phyloP scores from a whole-genome alignment of 2,329 filamentous ascomycete genomes.

The Colletotrichum sidae region DNA sequence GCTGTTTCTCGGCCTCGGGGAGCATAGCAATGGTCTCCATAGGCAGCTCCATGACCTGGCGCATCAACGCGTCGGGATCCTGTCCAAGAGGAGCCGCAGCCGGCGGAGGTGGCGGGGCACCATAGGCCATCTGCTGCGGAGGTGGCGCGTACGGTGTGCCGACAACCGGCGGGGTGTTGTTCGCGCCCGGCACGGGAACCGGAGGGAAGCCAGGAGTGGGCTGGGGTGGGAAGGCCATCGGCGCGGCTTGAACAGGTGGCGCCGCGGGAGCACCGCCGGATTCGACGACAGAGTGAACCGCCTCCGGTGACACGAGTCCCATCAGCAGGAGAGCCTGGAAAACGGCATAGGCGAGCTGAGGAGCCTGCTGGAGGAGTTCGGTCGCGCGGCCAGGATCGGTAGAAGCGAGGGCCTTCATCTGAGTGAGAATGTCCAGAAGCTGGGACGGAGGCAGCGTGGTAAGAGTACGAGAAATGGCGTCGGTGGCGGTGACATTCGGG shows the following conservation, averaged over 20 bases:
- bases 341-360: slow-evolving; percentile 92
- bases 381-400: slow-evolving; percentile 85
- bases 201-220: slow-evolving; percentile 49
- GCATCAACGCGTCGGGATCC: slow-evolving; percentile 79
- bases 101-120: slow-evolving; percentile 42
- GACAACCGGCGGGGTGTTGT: slow-evolving; percentile 61
- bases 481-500: slow-evolving; percentile 83
- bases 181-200: slow-evolving; percentile 47
- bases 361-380: slow-evolving; percentile 87
- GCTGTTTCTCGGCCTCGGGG: slow-evolving; percentile 78
- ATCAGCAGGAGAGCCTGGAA: slow-evolving; percentile 95
- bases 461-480: slow-evolving; percentile 92
- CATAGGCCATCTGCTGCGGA: slow-evolving; percentile 50
- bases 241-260: slow-evolving; percentile 20
- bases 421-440: slow-evolving; percentile 90
- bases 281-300: slow-evolving; percentile 85
- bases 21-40: slow-evolving; percentile 84
- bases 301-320: slow-evolving; percentile 88
- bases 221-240: slow-evolving; percentile 40
- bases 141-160: slow-evolving; percentile 60
- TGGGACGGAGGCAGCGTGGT: slow-evolving; percentile 87
- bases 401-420: slow-evolving; percentile 92
- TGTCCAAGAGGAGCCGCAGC: slow-evolving; percentile 54
- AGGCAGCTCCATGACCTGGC: slow-evolving; percentile 84
- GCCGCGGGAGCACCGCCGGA: slow-evolving; percentile 56